phyloP scores from a whole-genome alignment of 2,329 filamentous ascomycete genomes.

The Aspergillus neotritici region DNA sequence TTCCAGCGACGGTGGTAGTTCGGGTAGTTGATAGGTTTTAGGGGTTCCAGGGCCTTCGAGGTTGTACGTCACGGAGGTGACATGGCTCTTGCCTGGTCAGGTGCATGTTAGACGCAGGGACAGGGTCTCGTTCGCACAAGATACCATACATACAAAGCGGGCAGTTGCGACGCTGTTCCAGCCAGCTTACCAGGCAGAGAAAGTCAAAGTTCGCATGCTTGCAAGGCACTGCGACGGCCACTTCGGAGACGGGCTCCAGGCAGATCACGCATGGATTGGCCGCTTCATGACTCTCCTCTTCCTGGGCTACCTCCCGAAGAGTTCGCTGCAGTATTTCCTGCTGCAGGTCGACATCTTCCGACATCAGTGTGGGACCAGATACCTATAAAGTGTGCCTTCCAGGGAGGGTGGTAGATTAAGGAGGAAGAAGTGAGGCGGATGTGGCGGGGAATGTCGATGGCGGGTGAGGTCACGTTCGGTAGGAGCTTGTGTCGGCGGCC shows the following conservation, averaged over 20 bases:
- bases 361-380: conserved; percentile 23
- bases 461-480: conserved; percentile 16
- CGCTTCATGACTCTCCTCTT: conserved; percentile 27
- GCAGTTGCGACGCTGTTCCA: conserved; percentile 65
- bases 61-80: conserved; percentile 61
- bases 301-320: conserved; percentile 39
- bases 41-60: conserved; percentile 49
- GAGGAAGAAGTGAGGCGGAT: not conserved
- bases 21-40: conserved; percentile 54
- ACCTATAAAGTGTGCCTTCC: not conserved
- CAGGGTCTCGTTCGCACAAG: no score
- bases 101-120: conserved; percentile 3
- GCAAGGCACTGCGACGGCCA: conserved; percentile 69
- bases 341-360: conserved; percentile 37
- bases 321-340: conserved; percentile 43
- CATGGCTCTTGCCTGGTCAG: conserved; percentile 45
- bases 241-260: conserved; percentile 67
- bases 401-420: not conserved
- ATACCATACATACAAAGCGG: conserved; percentile 63
- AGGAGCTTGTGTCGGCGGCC: conserved; percentile 3
- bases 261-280: conserved; percentile 75
- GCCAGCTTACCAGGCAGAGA: conserved; percentile 75
- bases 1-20: conserved; percentile 12
- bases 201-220: conserved; percentile 79
- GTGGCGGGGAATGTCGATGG: conserved; percentile 1